phyloP scores from a whole-genome alignment of 768 basidiomycete genomes.

The Podaxis rugospora region DNA sequence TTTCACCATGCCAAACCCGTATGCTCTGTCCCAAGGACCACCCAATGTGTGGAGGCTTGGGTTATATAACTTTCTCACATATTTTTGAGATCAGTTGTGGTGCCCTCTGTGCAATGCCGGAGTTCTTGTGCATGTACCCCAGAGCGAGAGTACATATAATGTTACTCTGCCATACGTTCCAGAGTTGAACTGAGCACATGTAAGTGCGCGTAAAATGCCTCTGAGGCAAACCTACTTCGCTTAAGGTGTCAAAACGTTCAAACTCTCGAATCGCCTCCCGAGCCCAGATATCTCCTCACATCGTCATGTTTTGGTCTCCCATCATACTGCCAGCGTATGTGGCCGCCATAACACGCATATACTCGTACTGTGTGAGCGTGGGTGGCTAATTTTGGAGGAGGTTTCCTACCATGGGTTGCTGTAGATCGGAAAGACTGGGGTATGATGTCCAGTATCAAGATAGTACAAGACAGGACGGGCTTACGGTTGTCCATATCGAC shows the following conservation, averaged over 20 bases:
- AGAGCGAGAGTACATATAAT: conserved; percentile 26
- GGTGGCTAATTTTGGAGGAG: neutral
- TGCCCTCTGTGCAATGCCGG: conserved; percentile 20
- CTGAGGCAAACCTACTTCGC: conserved; percentile 18
- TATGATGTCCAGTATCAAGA: neutral
- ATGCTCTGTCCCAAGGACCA: conserved; percentile 25
- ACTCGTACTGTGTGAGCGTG: conserved; percentile 15
- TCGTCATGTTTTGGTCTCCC: conserved; percentile 24
- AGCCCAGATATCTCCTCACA: conserved; percentile 28
- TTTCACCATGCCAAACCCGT: conserved; percentile 25
- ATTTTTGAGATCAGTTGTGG: conserved; percentile 21
- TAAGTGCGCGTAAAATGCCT: neutral
- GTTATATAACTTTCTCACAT: conserved; percentile 23
- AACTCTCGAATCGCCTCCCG: conserved; percentile 22
- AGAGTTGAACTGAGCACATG: conserved; percentile 21
- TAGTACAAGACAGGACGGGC: neutral
- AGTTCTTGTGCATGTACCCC: conserved; percentile 26
- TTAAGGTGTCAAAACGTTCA: conserved; percentile 21
- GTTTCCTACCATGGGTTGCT: conserved; percentile 4
- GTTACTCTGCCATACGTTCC: conserved; percentile 27
- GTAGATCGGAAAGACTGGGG: neutral
- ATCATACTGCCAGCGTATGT: conserved; percentile 28
- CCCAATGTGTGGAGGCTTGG: conserved; percentile 24
- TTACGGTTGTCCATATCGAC: conserved; percentile 25
- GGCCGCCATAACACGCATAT: conserved; percentile 27